phyloP scores from a whole-genome alignment of 2,329 filamentous ascomycete species.

The Aspergillus pseudotamarii region DNA sequence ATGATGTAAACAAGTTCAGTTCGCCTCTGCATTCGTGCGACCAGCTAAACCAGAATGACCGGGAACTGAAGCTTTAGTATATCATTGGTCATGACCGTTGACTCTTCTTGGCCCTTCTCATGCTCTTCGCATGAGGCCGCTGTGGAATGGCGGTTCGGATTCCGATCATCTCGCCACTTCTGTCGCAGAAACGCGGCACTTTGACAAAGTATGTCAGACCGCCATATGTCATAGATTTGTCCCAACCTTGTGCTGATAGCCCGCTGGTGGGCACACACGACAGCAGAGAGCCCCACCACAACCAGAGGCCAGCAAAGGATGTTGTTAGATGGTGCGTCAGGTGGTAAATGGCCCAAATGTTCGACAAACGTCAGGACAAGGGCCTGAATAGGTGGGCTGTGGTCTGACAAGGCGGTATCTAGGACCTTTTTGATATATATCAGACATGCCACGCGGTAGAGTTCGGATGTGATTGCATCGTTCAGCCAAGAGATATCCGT shows the following conservation, averaged over 20 bases:
- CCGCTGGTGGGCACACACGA: neutral
- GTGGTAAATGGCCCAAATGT: neutral
- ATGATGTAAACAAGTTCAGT: neutral
- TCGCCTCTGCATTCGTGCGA: neutral
- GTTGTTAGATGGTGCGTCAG: slow-evolving; percentile 1
- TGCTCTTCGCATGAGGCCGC: neutral
- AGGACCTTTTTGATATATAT: neutral
- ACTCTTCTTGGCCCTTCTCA: neutral
- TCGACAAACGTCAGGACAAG: slow-evolving; percentile 2
- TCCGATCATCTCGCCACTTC: neutral
- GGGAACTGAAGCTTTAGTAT: neutral
- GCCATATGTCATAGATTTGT: neutral
- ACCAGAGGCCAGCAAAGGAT: slow-evolving; percentile 14
- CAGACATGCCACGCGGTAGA: slow-evolving; percentile 11
- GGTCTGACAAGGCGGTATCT: neutral
- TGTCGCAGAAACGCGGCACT: neutral
- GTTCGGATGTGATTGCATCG: slow-evolving; percentile 6
- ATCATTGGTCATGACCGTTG: neutral
- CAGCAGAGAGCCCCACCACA: slow-evolving; percentile 3
- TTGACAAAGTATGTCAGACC: neutral
- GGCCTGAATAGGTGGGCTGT: neutral
- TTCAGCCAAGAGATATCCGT: neutral
- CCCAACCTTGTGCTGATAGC: neutral
- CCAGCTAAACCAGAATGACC: neutral
- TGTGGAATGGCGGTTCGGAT: neutral